Percentiles rank a stretch among this genome's conserved stretches.
Evolutionary conservation across 352 stramenopile species (phyloP).

Genomic region (Phytophthora europaea): DNA sequence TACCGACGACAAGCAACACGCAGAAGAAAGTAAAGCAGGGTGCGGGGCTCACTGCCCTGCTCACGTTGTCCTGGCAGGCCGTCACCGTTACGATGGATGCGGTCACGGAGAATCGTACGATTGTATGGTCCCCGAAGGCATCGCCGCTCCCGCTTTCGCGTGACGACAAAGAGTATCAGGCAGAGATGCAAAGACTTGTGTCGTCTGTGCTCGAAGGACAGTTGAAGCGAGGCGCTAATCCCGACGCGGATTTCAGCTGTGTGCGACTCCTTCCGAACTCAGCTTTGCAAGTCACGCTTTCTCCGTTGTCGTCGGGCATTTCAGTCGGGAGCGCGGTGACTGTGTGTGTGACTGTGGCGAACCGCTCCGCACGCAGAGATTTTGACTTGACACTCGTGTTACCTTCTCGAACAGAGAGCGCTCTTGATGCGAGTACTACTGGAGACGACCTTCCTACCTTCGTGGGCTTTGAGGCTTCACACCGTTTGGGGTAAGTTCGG

Average conservation of each 20-base stretch:
- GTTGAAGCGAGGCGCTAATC: slow-evolving; percentile 13
- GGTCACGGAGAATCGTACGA: slow-evolving; percentile 75
- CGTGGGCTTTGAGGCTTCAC: slow-evolving; percentile 70
- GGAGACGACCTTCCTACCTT: slow-evolving; percentile 18
- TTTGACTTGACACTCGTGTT: slow-evolving; percentile 80
- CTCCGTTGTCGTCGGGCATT: slow-evolving; percentile 33
- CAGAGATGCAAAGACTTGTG: slow-evolving; percentile 27
- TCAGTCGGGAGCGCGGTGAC: slow-evolving; percentile 28
- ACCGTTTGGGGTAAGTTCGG: slow-evolving; percentile 69
- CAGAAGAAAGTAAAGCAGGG: slow-evolving; percentile 29
- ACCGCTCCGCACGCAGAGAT: slow-evolving; percentile 51
- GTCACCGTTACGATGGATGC: slow-evolving; percentile 31
- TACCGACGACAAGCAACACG: slow-evolving; percentile 4
- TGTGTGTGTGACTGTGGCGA: slow-evolving; percentile 63
- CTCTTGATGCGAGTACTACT: neutral
- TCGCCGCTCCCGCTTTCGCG: slow-evolving; percentile 19
- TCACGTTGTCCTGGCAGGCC: slow-evolving; percentile 73
- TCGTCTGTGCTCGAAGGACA: slow-evolving; percentile 19
- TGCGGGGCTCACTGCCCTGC: slow-evolving; percentile 33
- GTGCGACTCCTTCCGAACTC: slow-evolving; percentile 54
- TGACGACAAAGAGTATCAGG: slow-evolving; percentile 15
- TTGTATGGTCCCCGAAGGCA: slow-evolving; percentile 68
- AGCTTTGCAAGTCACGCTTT: slow-evolving; percentile 54
- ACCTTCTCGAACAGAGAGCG: slow-evolving; percentile 22
- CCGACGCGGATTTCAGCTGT: slow-evolving; percentile 37